phyloP scores from a whole-genome alignment of 129 eudicot species.

The Helianthus tuberosus region DNA sequence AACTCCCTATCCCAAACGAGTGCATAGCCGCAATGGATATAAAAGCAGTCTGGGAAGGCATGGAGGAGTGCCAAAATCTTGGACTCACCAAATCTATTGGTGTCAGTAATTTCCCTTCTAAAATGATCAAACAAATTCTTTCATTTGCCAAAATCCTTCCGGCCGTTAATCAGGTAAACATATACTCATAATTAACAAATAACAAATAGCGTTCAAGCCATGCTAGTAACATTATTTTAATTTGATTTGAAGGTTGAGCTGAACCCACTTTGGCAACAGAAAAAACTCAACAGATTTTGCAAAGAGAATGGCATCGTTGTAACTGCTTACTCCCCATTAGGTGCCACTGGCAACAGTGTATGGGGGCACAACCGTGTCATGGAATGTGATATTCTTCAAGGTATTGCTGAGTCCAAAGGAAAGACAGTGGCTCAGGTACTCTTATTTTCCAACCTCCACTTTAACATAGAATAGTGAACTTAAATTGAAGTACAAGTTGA shows the following conservation, averaged over 20 bases:
- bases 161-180: conserved; percentile 4
- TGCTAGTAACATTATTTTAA: not conserved
- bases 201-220: not conserved
- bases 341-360: conserved; percentile 36
- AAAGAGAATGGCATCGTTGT: conserved; percentile 46
- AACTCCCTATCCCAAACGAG: not conserved
- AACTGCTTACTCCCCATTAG: conserved; percentile 49
- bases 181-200: not conserved
- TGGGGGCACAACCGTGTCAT: conserved; percentile 54
- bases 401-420: conserved; percentile 17
- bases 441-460: not conserved
- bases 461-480: not conserved
- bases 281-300: conserved; percentile 47
- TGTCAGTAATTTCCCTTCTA: conserved; percentile 2
- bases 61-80: conserved; percentile 22
- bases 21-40: conserved; percentile 7
- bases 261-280: conserved; percentile 67
- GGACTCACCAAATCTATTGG: conserved; percentile 22
- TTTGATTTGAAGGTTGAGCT: conserved; percentile 52
- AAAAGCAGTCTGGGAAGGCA: not conserved
- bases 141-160: conserved; percentile 11
- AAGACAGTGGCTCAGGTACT: conserved; percentile 54
- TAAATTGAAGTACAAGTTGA: not conserved
- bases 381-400: conserved; percentile 23
- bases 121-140: not conserved